Evolutionary conservation across 2,329 filamentous ascomycete species (phyloP).

Genomic region (Dothideomycetes sp.): DNA sequence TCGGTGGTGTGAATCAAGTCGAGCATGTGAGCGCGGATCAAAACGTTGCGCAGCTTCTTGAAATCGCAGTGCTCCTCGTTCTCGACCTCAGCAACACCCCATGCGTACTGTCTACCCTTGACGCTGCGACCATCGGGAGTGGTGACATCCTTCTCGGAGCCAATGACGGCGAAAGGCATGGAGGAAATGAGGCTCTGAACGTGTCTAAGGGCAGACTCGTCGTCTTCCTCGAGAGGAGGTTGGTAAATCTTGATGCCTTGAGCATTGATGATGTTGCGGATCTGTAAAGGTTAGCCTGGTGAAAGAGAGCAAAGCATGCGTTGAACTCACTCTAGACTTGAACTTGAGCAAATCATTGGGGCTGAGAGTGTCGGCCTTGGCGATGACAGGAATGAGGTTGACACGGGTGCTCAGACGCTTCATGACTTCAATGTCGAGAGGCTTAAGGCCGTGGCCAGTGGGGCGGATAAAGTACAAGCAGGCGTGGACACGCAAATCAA

Average conservation of each 20-base stretch:
- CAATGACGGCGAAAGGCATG: conserved; percentile 98
- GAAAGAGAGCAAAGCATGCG: conserved; percentile 10
- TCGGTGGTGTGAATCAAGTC: conserved; percentile 99
- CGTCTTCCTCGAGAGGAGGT: conserved; percentile 94
- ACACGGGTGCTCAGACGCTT: conserved; percentile 97
- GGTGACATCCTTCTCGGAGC: conserved; percentile 98
- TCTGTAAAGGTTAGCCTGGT: conserved; percentile 46
- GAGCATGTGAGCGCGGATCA: conserved; percentile 97
- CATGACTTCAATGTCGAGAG: conserved; percentile 99
- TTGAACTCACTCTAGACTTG: conserved; percentile 73
- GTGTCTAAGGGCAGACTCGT: conserved; percentile 90
- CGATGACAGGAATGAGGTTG: conserved; percentile 96
- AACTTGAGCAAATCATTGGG: conserved; percentile 83
- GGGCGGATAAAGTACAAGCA: conserved; percentile 99
- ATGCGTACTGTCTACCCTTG: conserved; percentile 97
- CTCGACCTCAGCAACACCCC: conserved; percentile 98
- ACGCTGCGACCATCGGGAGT: conserved; percentile 91
- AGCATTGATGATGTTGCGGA: conserved; percentile 89
- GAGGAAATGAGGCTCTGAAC: conserved; percentile 89
- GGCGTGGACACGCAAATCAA: conserved; percentile 95
- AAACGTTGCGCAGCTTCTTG: conserved; percentile 98
- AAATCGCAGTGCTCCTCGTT: conserved; percentile 99
- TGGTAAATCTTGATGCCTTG: conserved; percentile 99
- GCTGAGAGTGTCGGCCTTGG: conserved; percentile 96
- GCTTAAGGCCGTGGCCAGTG: conserved; percentile 96